phyloP scores from a whole-genome alignment of 2,329 filamentous ascomycete genomes.

The Alternaria sp. region DNA sequence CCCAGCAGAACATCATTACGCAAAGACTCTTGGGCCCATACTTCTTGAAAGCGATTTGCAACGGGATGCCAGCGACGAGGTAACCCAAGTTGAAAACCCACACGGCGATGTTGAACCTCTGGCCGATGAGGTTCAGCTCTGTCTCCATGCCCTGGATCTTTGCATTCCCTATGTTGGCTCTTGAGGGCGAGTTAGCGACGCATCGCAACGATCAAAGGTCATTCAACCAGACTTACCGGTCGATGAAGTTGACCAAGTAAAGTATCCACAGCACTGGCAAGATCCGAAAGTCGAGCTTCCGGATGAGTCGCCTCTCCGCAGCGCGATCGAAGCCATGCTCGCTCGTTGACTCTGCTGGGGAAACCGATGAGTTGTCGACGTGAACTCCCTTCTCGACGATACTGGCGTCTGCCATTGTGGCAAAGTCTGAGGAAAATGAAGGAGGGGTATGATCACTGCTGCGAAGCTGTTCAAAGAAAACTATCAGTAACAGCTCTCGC shows the following conservation, averaged over 20 bases:
- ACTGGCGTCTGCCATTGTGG: not conserved
- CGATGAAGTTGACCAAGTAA: conserved; percentile 43
- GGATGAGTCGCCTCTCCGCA: conserved; percentile 33
- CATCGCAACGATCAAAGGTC: not conserved
- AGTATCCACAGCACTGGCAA: conserved; percentile 43
- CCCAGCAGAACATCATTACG: conserved; percentile 46
- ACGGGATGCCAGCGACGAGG: conserved; percentile 43
- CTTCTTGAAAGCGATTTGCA: conserved; percentile 44
- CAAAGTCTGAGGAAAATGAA: too few relatives aligned
- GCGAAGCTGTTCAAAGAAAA: too few relatives aligned
- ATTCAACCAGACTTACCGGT: conserved; percentile 21
- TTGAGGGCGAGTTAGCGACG: conserved; percentile 1
- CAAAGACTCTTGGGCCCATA: conserved; percentile 41
- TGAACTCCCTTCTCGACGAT: conserved; percentile 16
- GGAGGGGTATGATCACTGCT: not conserved
- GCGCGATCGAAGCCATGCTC: conserved; percentile 27
- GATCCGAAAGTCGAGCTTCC: conserved; percentile 40
- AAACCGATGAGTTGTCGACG: conserved; percentile 7
- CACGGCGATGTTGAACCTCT: conserved; percentile 47
- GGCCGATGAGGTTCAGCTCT: conserved; percentile 42
- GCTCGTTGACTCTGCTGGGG: conserved; percentile 8
- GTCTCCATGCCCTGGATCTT: conserved; percentile 46
- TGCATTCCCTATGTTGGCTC: conserved; percentile 42
- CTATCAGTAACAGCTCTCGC: not conserved
- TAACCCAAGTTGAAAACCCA: conserved; percentile 50